These are phyloP conservation scores for Paraconiothyrium sp. DNA, from an alignment of 2,329 filamentous ascomycete species.

Conservation along the genomic window DNA sequence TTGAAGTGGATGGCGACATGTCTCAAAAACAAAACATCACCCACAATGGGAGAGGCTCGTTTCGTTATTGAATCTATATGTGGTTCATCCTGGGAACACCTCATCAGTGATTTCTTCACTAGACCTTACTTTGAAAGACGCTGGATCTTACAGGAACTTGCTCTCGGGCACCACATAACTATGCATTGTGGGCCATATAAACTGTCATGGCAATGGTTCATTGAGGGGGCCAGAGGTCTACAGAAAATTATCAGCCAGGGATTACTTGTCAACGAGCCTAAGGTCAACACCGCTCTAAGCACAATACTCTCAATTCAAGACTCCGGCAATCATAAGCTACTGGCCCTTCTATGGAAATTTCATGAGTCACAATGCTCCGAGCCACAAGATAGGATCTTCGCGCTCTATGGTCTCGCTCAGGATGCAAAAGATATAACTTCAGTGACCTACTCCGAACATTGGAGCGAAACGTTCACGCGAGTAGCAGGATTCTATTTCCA, in stretches of 20 bases:
- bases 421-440: neutral
- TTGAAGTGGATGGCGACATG: neutral
- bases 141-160: neutral
- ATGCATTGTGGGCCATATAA: neutral
- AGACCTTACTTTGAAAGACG: neutral
- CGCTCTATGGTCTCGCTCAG: neutral
- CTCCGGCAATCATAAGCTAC: neutral
- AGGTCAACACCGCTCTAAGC: neutral
- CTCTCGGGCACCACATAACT: neutral
- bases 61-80: no score
- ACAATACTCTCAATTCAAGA: neutral
- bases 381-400: neutral
- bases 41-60: no score
- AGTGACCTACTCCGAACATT: neutral
- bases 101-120: neutral
- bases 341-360: neutral
- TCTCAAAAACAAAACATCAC: no score
- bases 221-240: neutral
- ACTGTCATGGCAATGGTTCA: neutral
- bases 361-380: neutral
- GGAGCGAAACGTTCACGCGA: neutral
- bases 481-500: neutral
- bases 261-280: neutral
- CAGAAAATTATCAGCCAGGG: no score
- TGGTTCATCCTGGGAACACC: neutral